These are phyloP conservation scores for Corymbia maculata DNA, from an alignment of 345 rosid species.

Conservation along the genomic window DNA sequence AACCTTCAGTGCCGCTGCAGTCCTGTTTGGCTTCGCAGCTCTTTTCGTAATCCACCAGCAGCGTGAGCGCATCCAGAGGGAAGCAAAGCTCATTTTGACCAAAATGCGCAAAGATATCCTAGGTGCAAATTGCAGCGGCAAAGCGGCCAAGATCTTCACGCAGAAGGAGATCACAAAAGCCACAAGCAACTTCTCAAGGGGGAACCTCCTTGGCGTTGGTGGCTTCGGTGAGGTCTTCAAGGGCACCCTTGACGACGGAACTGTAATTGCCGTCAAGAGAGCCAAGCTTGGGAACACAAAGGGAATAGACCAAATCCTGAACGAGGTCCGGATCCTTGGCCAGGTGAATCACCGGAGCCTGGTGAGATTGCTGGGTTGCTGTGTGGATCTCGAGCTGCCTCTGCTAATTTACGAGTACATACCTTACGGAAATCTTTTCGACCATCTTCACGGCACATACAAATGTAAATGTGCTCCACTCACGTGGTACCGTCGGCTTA, in stretches of 20 bases:
- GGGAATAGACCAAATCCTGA: constrained; percentile 42
- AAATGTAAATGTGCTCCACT: background rate
- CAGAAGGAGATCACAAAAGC: constrained; percentile 42
- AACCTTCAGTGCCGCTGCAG: constrained; percentile 20
- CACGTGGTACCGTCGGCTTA: constrained; percentile 28
- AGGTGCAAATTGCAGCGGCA: constrained; percentile 27
- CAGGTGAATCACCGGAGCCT: constrained; percentile 49
- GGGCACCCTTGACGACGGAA: constrained; percentile 40
- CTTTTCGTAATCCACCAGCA: constrained; percentile 18
- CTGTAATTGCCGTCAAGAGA: constrained; percentile 33
- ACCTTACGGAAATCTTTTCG: constrained; percentile 36
- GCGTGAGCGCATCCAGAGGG: constrained; percentile 7
- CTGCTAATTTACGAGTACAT: constrained; percentile 48
- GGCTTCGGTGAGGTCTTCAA: constrained; percentile 55
- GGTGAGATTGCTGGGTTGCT: constrained; percentile 25
- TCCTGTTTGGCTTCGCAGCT: constrained; percentile 5
- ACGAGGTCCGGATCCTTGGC: constrained; percentile 54
- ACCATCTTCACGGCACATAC: constrained; percentile 20
- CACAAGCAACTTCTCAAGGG: constrained; percentile 32
- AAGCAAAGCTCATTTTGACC: constrained; percentile 21
- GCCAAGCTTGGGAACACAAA: constrained; percentile 44
- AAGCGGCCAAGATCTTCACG: constrained; percentile 36
- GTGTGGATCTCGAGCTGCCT: constrained; percentile 46
- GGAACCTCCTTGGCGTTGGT: constrained; percentile 35
- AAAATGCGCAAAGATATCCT: constrained; percentile 47